These are phyloP conservation scores for Cylindricascospora bacillispora DNA, from an alignment of 1,139 yeast species.

Conservation along the genomic window DNA sequence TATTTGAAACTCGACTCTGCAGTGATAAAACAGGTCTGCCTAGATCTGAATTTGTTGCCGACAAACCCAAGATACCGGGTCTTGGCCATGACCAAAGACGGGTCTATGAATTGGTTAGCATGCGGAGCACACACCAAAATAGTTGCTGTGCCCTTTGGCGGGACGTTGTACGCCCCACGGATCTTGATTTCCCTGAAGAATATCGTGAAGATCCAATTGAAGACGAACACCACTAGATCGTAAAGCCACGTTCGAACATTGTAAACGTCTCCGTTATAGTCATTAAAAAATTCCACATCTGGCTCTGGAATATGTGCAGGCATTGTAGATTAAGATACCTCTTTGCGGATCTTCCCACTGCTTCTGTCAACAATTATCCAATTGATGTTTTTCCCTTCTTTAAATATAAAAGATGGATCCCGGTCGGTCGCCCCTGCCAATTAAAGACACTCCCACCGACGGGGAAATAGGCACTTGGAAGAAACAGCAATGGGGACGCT, in stretches of 20 bases:
- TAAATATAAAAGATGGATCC: too few species aligned
- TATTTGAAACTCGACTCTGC: constrained; percentile 53
- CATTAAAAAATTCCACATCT: constrained; percentile 5
- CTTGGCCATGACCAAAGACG: constrained; percentile 46
- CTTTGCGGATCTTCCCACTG: too few species aligned
- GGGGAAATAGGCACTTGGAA: too few species aligned
- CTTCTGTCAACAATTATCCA: too few species aligned
- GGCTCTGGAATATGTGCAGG: constrained; percentile 6
- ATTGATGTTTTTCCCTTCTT: too few species aligned
- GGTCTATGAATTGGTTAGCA: constrained; percentile 71
- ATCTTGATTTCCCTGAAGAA: constrained; percentile 62
- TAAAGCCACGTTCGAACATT: constrained; percentile 9
- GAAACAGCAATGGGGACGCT: too few species aligned
- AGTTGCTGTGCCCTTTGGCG: constrained; percentile 47
- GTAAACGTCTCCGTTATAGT: constrained; percentile 8
- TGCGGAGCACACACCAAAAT: constrained; percentile 74
- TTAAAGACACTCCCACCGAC: too few species aligned
- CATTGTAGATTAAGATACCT: neutral
- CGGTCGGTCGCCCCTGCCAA: too few species aligned
- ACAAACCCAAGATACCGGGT: constrained; percentile 27
- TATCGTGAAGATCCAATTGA: constrained; percentile 11
- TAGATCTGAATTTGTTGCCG: constrained; percentile 16
- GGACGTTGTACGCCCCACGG: constrained; percentile 56
- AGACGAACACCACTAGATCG: constrained; percentile 11
- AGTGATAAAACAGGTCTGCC: constrained; percentile 42